These are phyloP conservation scores for Metschnikowia matae DNA, from an alignment of 805 yeast genomes.

Conservation along the genomic window DNA sequence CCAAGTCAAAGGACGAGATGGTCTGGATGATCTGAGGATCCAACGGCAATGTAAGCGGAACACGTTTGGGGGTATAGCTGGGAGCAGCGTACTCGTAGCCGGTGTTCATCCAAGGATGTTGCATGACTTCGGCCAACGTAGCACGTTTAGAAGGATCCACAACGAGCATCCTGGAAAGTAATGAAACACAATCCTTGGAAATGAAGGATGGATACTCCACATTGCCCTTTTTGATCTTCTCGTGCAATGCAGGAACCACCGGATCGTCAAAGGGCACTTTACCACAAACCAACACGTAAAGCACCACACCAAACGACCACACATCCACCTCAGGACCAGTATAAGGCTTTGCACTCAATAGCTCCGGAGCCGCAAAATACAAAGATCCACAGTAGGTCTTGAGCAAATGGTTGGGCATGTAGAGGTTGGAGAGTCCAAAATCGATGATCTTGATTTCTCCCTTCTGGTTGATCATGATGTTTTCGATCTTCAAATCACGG, in stretches of 20 bases:
- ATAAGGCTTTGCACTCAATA: constrained; percentile 87
- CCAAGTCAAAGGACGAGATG: constrained; percentile 77
- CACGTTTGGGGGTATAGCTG: constrained; percentile 70
- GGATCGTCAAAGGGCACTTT: constrained; percentile 98
- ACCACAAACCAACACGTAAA: constrained; percentile 94
- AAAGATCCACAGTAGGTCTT: constrained; percentile 96
- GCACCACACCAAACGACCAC: constrained; percentile 97
- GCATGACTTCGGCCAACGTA: constrained; percentile 66
- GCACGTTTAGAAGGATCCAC: constrained; percentile 86
- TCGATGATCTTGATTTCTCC: constrained; percentile 96
- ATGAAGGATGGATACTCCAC: constrained; percentile 87
- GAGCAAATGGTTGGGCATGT: constrained; percentile 62
- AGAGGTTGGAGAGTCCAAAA: constrained; percentile 90
- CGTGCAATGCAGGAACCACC: constrained; percentile 85
- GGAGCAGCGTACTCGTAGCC: constrained; percentile 76
- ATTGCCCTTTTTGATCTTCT: constrained; percentile 85
- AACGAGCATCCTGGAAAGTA: constrained; percentile 83
- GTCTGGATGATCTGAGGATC: constrained; percentile 64
- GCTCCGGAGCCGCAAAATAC: constrained; percentile 98
- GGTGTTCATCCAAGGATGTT: constrained; percentile 92
- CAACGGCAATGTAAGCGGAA: constrained; percentile 68
- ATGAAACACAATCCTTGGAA: constrained; percentile 73
- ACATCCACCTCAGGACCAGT: constrained; percentile 96
- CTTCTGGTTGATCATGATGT: constrained; percentile 86
- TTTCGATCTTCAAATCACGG: constrained; percentile 93